A percentile compares a stretch with the other conserved stretches of the same genome.
Evolutionary conservation across 2,329 filamentous ascomycete species (phyloP).

Genomic region (Aspergillus sp.): DNA sequence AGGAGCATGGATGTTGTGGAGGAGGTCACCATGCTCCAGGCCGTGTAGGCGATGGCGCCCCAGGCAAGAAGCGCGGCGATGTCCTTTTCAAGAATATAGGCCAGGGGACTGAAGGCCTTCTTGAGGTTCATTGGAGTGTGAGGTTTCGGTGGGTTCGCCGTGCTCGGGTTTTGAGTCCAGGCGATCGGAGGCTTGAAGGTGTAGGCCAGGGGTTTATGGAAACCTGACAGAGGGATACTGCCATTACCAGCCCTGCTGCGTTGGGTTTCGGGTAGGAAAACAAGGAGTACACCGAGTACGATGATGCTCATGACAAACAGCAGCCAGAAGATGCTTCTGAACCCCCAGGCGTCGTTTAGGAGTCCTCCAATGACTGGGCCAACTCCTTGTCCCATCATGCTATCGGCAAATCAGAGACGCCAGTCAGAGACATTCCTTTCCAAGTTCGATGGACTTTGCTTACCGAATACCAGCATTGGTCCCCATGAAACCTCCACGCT

Average conservation of each 20-base stretch:
- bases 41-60: conserved; percentile 46
- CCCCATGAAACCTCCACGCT: conserved; percentile 42
- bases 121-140: conserved; percentile 25
- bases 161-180: neutral
- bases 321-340: conserved; percentile 44
- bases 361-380: conserved; percentile 47
- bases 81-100: conserved; percentile 48
- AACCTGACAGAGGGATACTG: conserved; percentile 37
- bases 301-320: conserved; percentile 39
- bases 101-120: conserved; percentile 41
- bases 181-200: conserved; percentile 8
- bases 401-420: conserved; percentile 22
- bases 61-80: conserved; percentile 47
- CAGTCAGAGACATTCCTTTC: neutral
- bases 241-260: conserved; percentile 42
- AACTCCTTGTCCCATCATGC: conserved; percentile 47
- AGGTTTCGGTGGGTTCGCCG: neutral
- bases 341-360: conserved; percentile 36
- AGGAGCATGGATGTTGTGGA: conserved; percentile 43
- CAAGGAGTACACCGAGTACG: conserved; percentile 37
- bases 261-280: conserved; percentile 45
- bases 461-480: conserved; percentile 32
- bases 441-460: neutral
- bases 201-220: conserved; percentile 44
- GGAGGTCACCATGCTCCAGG: conserved; percentile 52